phyloP scores from a whole-genome alignment of 2,329 filamentous ascomycete genomes.

The Colletotrichum nymphaeae region DNA sequence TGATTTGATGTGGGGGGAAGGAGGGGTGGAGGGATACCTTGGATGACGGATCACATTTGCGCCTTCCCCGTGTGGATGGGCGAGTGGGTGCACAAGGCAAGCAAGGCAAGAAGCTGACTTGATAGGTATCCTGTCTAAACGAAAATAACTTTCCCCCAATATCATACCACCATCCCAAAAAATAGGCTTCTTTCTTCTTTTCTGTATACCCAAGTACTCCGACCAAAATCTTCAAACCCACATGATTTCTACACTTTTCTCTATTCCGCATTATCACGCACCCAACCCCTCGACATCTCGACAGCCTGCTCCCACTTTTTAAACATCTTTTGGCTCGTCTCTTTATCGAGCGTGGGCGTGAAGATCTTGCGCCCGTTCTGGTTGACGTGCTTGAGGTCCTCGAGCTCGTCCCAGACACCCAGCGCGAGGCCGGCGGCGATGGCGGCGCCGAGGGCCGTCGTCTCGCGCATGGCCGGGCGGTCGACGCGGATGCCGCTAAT shows the following conservation, averaged over 20 bases:
- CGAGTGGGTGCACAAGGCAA: neutral
- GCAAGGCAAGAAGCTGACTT: slow-evolving; percentile 9
- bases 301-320: slow-evolving; percentile 68
- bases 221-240: neutral
- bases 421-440: slow-evolving; percentile 90
- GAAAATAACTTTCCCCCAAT: neutral
- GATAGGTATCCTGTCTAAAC: slow-evolving; percentile 27
- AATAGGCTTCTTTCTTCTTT: slow-evolving; percentile 1
- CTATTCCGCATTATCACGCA: slow-evolving; percentile 38
- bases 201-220: slow-evolving; percentile 5
- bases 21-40: neutral
- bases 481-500: slow-evolving; percentile 85
- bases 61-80: neutral
- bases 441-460: slow-evolving; percentile 87
- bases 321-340: slow-evolving; percentile 55
- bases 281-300: slow-evolving; percentile 68
- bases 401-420: slow-evolving; percentile 78
- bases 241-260: neutral
- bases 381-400: slow-evolving; percentile 80
- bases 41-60: neutral
- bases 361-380: slow-evolving; percentile 77
- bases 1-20: neutral
- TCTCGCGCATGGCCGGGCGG: slow-evolving; percentile 89
- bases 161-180: neutral
- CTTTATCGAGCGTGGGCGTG: slow-evolving; percentile 68